Base-by-base conservation (phyloP, 2,329 filamentous ascomycete species). In the Beauveria sp. region DNA sequence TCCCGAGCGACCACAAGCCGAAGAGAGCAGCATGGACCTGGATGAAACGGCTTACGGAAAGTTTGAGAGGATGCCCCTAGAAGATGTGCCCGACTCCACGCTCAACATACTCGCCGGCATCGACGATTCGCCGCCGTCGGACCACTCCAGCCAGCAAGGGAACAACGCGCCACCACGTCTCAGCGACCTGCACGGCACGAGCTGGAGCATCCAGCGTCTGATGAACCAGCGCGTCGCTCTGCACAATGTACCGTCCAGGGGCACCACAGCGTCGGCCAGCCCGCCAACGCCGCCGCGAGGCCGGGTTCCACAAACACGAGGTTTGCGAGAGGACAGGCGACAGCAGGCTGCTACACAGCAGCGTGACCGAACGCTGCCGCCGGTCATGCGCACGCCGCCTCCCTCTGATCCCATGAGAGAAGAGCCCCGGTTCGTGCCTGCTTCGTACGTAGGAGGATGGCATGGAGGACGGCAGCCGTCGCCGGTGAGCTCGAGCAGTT, bases 331-430 rank as follows among this genome's bases (percentile, higher is more conserved):
- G 48, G 52, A 24, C 18, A 20, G n/a, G 9, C 43, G 52, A 24
- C 58, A 26, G 18, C 58, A 40, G 34, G 26, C 28, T 8, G 24
- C n/a, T n/a, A n/a, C 38, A n/a, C 26, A 46, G 14, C 58, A 26
- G 26, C 24, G 34, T 28, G 31, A 14, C 6, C 38, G 22, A 26
- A 58, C 60, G 28, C 51, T 69, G 43, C 28, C 45, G 8, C 45
- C 45, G 9, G 5, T 22, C 20, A n/a, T 12, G 10, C 66, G 63
- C 55, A 72, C 70, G 16, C 69, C 70, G 42, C 70, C 70, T 14
- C 65, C 67, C 2, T 69, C 70, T 18, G 64, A 67, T 26, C 65
- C 64, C n/a, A 53, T 56, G 14, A 61, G 61, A 45, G 26, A 40
- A 18, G 64, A 63, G 26, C 56, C 64, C 26, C 42, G 31, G 14